Base-by-base conservation (phyloP, 345 rosid genomes). In the Populus alba region DNA sequence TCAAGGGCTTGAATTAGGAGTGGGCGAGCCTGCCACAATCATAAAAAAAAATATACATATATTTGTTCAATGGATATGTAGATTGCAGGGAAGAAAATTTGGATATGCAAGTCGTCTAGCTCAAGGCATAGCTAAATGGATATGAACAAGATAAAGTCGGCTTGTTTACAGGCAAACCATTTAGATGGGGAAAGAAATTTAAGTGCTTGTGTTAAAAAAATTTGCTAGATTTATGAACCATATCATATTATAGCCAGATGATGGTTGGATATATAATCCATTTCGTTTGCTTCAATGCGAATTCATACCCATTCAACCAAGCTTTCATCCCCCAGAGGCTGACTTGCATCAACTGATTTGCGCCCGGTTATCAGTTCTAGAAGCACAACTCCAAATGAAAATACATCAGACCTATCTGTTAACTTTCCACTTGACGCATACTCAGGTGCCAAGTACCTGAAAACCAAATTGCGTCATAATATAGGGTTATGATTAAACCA, bases 361-460 rank as follows among this genome's bases (percentile, higher is more conserved):
- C 97, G 93, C 70, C 99, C 98, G 3, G 97, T 97, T 81, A 97
- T 81, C 79, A 97, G 94, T 86, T 97, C 99, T 6, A 97, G 88
- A 77, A 97, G 96, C 77, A 94, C 98, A 57, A 97, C 99, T 53
- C 97, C 99, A 75, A 94, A 97, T 22, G 99, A 97, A 87, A 78
- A 94, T 33, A 94, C 99, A 75, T 97, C 99, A 67, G 98, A 97
- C 83, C 94, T 89, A 82, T 94, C 98, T 1, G 97, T 94, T 81
- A 97, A 78, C 77, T 97, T 97, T 72, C 99, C 99, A 55, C 98
- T 97, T 23, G 92, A 87, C 69, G 99, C 99, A 83, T 97, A 94
- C 84, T 94, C 99, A 35, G 99, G 98, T 73, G 99, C 99, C 62
- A 96, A 25, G 78, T 96, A 96, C 87, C 99, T 97, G 86, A 77